Conservation (phyloP, 2,329 filamentous ascomycete genomes). For the Diaporthe caulivora region DNA sequence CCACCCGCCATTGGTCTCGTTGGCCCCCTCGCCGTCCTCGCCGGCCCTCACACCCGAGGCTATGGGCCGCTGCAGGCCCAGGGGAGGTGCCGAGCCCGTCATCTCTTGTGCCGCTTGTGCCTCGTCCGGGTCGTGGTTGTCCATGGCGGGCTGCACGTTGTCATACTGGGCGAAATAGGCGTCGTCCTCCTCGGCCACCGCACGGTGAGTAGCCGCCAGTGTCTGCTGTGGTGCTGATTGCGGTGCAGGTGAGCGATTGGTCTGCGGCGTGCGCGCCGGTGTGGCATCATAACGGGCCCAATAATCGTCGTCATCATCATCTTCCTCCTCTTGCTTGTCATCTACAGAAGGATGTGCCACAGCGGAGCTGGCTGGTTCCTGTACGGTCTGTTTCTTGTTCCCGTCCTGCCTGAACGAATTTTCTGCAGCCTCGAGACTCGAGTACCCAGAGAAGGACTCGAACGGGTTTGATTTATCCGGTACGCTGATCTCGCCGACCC, state of each 20-base stretch:
- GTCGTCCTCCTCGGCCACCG: slow-evolving; percentile 65
- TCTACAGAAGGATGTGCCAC: slow-evolving; percentile 34
- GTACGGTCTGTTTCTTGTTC: slow-evolving; percentile 40
- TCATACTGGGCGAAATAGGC: slow-evolving; percentile 84
- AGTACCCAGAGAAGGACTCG: slow-evolving; percentile 61
- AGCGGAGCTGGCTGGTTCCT: slow-evolving; percentile 38
- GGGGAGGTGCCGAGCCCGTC: slow-evolving; percentile 49
- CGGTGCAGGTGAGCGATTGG: slow-evolving; percentile 74
- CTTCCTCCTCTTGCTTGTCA: slow-evolving; percentile 57
- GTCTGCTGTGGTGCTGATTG: slow-evolving; percentile 46
- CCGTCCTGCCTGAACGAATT: slow-evolving; percentile 58
- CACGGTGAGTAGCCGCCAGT: slow-evolving; percentile 45
- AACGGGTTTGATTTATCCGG: slow-evolving; percentile 71
- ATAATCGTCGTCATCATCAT: slow-evolving; percentile 82
- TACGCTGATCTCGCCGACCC: slow-evolving; percentile 76
- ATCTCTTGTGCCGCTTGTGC: slow-evolving; percentile 52
- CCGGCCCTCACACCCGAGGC: slow-evolving; percentile 42
- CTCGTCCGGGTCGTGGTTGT: slow-evolving; percentile 85
- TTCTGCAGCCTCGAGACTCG: slow-evolving; percentile 72
- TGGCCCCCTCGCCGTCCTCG: slow-evolving; percentile 44
- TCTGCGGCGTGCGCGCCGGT: slow-evolving; percentile 72
- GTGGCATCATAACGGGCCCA: slow-evolving; percentile 84
- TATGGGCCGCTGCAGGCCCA: slow-evolving; percentile 47
- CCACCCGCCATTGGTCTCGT: slow-evolving; percentile 57
- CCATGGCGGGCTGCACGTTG: slow-evolving; percentile 83